These are phyloP conservation scores for Pythium brassicae DNA, from an alignment of 352 stramenopile species.

Conservation along the genomic window DNA sequence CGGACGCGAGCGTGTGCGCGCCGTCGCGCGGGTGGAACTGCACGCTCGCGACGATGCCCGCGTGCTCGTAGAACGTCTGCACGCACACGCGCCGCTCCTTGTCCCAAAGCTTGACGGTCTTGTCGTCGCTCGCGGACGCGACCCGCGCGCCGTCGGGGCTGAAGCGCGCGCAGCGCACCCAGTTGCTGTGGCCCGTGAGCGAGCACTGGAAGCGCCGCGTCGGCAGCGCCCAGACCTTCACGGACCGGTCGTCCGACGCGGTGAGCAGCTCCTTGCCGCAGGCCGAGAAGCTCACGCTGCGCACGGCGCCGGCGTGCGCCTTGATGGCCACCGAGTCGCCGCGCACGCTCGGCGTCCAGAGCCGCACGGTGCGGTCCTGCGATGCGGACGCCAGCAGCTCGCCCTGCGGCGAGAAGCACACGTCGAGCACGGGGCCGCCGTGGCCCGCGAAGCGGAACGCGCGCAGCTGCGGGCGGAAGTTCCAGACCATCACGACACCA, in stretches of 20 bases:
- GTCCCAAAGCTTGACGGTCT: constrained; percentile 91
- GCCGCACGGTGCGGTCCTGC: constrained; percentile 86
- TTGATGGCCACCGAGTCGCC: constrained; percentile 70
- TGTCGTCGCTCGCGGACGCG: constrained; percentile 87
- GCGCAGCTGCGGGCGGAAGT: constrained; percentile 80
- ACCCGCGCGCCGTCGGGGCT: constrained; percentile 63
- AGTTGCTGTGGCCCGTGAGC: constrained; percentile 89
- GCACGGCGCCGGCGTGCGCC: constrained; percentile 36
- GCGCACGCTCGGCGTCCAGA: constrained; percentile 86
- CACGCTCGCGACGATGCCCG: constrained; percentile 76
- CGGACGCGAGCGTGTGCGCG: constrained; percentile 39
- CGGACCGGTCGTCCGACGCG: constrained; percentile 90
- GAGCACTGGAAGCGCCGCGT: constrained; percentile 84
- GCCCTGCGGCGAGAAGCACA: constrained; percentile 78
- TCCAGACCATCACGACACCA: constrained; percentile 89
- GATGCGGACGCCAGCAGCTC: constrained; percentile 84
- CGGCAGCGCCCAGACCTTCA: constrained; percentile 88
- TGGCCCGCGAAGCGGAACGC: constrained; percentile 83
- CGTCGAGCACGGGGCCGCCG: constrained; percentile 67
- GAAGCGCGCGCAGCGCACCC: constrained; percentile 86
- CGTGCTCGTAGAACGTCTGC: constrained; percentile 87
- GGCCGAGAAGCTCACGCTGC: constrained; percentile 83
- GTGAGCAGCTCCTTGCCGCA: constrained; percentile 82
- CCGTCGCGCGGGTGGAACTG: constrained; percentile 81
- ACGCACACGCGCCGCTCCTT: constrained; percentile 69